phyloP scores from a whole-genome alignment of 2,329 filamentous ascomycete genomes.

The Clonostachys sp. region DNA sequence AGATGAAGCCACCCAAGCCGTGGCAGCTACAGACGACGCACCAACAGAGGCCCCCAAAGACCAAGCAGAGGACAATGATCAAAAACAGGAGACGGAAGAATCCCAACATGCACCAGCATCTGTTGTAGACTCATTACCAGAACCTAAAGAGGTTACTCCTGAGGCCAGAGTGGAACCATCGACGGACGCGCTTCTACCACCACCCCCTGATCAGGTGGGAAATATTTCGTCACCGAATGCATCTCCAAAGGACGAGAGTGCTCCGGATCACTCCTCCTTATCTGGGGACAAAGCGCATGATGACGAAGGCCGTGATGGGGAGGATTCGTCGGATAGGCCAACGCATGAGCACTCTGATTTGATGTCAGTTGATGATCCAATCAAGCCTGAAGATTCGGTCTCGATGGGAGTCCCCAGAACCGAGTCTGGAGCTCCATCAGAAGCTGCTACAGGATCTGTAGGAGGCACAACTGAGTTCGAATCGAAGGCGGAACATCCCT shows the following conservation, averaged over 20 bases:
- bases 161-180: not conserved
- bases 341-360: conserved; percentile 9
- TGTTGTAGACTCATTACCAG: not conserved
- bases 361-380: too few species aligned
- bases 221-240: conserved; percentile 22
- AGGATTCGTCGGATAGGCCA: conserved; percentile 11
- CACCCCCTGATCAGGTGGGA: conserved; percentile 31
- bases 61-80: too few species aligned
- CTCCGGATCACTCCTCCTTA: conserved; percentile 12
- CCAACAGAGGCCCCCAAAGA: too few species aligned
- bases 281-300: conserved; percentile 15
- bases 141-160: not conserved
- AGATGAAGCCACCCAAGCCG: not conserved
- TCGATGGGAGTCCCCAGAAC: conserved; percentile 24
- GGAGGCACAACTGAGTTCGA: conserved; percentile 11
- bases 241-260: conserved; percentile 20
- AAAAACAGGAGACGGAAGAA: too few species aligned
- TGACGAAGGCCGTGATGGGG: conserved; percentile 14
- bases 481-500: not conserved
- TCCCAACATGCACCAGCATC: too few species aligned
- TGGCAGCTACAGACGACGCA: too few species aligned
- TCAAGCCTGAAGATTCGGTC: conserved; percentile 15
- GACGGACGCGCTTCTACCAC: conserved; percentile 20
- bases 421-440: conserved; percentile 19
- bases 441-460: conserved; percentile 12